These are phyloP conservation scores for Naganishia vaughanmartiniae DNA, from an alignment of 768 basidiomycete genomes.

Conservation along the genomic window DNA sequence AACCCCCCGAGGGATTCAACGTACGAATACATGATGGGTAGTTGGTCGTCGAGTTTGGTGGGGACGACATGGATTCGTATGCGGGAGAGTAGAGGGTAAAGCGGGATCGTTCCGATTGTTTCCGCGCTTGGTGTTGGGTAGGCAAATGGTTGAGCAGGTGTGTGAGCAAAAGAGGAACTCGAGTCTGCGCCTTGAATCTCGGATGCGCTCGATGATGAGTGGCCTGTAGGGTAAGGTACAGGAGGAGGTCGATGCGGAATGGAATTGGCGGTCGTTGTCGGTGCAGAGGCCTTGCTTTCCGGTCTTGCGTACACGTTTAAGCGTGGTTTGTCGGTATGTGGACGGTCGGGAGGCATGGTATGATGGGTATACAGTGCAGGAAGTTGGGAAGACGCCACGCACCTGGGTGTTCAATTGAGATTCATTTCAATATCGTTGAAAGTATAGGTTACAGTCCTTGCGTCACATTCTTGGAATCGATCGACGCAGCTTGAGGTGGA, in stretches of 20 bases:
- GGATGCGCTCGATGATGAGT: constrained; percentile 17
- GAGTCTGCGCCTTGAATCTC: not conserved
- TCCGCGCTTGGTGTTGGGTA: not conserved
- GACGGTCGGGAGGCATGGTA: constrained; percentile 17
- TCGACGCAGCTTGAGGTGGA: too few species aligned
- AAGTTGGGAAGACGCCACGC: not conserved
- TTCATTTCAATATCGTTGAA: too few species aligned
- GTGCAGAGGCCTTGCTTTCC: not conserved
- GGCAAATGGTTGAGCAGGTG: not conserved
- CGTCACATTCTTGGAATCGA: too few species aligned
- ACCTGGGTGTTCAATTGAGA: not conserved
- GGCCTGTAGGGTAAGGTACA: constrained; percentile 21
- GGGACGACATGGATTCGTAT: constrained; percentile 45
- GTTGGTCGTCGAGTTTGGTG: constrained; percentile 44
- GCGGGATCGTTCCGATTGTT: constrained; percentile 2
- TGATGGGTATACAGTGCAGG: not conserved
- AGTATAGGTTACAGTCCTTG: too few species aligned
- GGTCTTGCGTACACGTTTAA: constrained; percentile 2
- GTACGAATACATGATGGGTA: constrained; percentile 36
- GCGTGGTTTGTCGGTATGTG: not conserved
- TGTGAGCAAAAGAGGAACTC: not conserved
- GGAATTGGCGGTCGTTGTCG: not conserved
- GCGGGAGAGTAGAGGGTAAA: constrained; percentile 45
- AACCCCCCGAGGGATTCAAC: constrained; percentile 47
- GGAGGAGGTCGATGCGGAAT: constrained; percentile 26